These are phyloP conservation scores for Beta vulgaris DNA, from an alignment of 148 eudicot genomes.

Conservation along the genomic window DNA sequence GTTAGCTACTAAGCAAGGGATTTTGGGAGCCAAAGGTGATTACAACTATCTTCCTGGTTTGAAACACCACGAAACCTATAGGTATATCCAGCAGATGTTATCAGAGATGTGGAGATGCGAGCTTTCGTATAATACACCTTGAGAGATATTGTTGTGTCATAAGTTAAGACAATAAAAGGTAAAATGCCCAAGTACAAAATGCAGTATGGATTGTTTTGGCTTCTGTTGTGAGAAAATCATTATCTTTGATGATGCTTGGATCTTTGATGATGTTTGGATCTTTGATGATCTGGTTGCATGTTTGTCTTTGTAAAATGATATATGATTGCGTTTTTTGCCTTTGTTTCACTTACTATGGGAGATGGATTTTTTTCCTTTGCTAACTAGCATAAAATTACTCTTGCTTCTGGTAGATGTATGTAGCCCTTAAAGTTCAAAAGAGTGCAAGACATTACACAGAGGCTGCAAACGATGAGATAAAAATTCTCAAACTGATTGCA, in stretches of 20 bases:
- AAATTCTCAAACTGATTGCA: conserved; percentile 78
- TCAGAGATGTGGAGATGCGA: too few relatives aligned
- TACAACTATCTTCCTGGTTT: neutral
- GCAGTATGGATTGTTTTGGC: neutral
- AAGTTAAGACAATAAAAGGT: neutral
- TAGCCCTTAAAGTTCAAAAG: conserved; percentile 92
- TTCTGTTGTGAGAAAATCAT: too few relatives aligned
- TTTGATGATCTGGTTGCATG: neutral
- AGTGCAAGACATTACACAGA: conserved; percentile 95
- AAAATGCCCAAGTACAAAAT: neutral
- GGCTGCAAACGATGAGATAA: conserved; percentile 96
- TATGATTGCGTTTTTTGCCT: neutral
- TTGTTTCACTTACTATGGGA: neutral
- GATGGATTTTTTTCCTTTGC: neutral
- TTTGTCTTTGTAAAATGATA: neutral
- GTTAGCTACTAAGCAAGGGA: neutral
- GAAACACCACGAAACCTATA: neutral
- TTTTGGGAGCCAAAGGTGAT: neutral
- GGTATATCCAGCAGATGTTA: too few relatives aligned
- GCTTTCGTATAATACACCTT: neutral
- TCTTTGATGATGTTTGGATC: neutral
- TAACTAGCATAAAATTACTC: neutral
- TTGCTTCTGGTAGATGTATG: conserved; percentile 54
- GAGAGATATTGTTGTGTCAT: neutral
- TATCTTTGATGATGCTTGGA: neutral